Evolutionary conservation across 225 moss, liverwort and hornwort species (phyloP), one percentile per base, ranked within the genome.

Genomic region (Rhytidiadelphus loreus): DNA sequence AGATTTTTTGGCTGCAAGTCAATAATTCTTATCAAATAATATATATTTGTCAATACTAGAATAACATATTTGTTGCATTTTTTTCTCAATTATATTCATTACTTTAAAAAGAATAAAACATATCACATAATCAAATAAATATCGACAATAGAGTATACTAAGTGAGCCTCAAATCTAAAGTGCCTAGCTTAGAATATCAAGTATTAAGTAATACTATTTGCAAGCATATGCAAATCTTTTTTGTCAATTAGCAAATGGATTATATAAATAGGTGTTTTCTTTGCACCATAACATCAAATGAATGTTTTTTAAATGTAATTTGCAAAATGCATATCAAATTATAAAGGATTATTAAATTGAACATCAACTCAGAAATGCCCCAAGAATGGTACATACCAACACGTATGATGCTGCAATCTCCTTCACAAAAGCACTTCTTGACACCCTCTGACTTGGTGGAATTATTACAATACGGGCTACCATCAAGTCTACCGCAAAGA

Each of bases 181-280:
- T 15, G 0, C 7, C 4, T 62, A 10, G 20, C 16, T 62, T 32
- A 22, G 8, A 20, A 44, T 81, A 61, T 32, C 8, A 3, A 9
- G 1, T 28, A 33, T 15, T 2, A 15, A 15, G 9, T 35, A 22
- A 17, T 14, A 76, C 6, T 33, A 44, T 33, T 14, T 61, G 0
- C 5, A 80, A 29, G 41, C 0, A 21, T 13, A 60, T 22, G 3
- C 41, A 39, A 28, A 2, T 19, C 0, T 28, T 12, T 55, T n/a
- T 58, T 80, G 11, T 1, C 17, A 41, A 41, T 0, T 19, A 58
- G 5, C 5, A 80, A 80, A 41, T 29, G 5, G 3, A 58, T 29
- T 0, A 2, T 14, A 15, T 2, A 16, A 56, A 56, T 25, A n/a
- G 7, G 1, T 25, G 16, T 30, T 6, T 13, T 2, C 4, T 56